phyloP scores from a whole-genome alignment of 352 stramenopile genomes.

The Globisporangium yorkense region DNA sequence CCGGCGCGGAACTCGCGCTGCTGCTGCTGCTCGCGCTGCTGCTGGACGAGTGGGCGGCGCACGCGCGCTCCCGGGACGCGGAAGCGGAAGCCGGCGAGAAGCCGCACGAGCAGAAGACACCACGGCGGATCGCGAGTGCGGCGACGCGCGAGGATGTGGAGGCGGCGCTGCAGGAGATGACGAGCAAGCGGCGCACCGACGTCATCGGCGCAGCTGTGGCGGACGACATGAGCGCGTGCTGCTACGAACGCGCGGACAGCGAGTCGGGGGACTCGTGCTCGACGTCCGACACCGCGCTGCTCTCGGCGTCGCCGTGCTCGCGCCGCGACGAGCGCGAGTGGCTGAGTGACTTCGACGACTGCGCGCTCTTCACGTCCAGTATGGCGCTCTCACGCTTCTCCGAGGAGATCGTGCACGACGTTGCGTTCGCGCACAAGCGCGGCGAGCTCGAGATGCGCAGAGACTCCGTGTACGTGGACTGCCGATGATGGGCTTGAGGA shows the following conservation, averaged over 20 bases:
- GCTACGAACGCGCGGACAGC: constrained; percentile 2
- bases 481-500: neutral
- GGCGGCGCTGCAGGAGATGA: neutral
- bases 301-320: neutral
- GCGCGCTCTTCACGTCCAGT: constrained; percentile 12
- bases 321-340: neutral
- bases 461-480: constrained; percentile 13
- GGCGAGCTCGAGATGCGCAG: constrained; percentile 21
- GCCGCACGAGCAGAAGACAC: no score
- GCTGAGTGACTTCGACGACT: neutral
- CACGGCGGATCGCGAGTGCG: no score
- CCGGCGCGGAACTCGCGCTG: constrained; percentile 12
- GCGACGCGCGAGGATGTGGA: neutral
- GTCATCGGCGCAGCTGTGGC: neutral
- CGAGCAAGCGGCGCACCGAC: constrained; percentile 1
- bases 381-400: constrained; percentile 22
- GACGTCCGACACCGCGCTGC: constrained; percentile 6
- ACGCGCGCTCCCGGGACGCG: no score
- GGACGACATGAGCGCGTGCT: constrained; percentile 1
- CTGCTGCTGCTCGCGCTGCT: constrained; percentile 12
- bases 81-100: no score
- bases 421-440: constrained; percentile 18
- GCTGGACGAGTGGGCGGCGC: constrained; percentile 2
- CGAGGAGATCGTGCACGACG: constrained; percentile 8
- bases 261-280: constrained; percentile 11